Conservation (phyloP, 257 asterid species). For the Scutellaria baicalensis region DNA sequence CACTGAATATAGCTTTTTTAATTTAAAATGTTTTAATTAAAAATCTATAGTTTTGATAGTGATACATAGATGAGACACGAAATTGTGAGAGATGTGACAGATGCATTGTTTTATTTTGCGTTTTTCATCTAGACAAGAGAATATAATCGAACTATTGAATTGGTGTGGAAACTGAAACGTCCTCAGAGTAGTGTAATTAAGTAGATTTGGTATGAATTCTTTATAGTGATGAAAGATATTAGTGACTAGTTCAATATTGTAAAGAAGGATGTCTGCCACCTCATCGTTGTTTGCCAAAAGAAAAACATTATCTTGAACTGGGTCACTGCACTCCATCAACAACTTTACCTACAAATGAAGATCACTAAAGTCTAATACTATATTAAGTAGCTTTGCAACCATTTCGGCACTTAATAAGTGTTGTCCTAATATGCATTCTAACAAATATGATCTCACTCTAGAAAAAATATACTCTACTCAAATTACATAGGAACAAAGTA, state of each 20-base stretch:
- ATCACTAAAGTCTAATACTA: slow-evolving; percentile 15
- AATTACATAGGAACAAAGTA: not conserved
- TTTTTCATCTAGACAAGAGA: no score
- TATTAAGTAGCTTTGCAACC: not conserved
- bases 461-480: not conserved
- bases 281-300: slow-evolving; percentile 22
- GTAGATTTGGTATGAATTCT: not conserved
- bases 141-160: no score
- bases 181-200: not conserved
- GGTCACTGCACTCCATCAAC: slow-evolving; percentile 15
- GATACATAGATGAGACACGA: no score
- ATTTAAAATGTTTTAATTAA: no score
- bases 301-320: slow-evolving; percentile 25
- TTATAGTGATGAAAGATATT: not conserved
- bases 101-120: no score
- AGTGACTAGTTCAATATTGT: slow-evolving; percentile 16
- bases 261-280: slow-evolving; percentile 19
- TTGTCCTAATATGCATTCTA: slow-evolving; percentile 17
- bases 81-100: no score
- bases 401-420: slow-evolving; percentile 7
- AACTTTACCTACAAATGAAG: not conserved
- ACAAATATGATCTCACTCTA: slow-evolving; percentile 5
- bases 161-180: not conserved
- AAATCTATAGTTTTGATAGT: no score
- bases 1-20: no score